Conservation (phyloP, 2,329 filamentous ascomycete genomes). For the Ceratocystis harringtonii region DNA sequence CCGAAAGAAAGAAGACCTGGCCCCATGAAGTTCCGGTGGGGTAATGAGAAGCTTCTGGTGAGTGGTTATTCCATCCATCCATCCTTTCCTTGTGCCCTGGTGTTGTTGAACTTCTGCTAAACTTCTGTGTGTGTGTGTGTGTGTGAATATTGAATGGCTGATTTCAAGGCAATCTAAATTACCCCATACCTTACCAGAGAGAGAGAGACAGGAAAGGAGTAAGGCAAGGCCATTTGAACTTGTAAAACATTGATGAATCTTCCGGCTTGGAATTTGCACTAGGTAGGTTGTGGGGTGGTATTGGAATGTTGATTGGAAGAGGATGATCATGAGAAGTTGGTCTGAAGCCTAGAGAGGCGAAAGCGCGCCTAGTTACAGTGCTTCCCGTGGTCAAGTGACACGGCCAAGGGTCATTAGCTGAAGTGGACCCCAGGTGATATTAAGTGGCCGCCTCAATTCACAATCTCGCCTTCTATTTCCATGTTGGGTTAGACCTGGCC, state of each 20-base stretch:
- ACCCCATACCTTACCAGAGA: not conserved
- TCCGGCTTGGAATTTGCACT: not conserved
- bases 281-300: not conserved
- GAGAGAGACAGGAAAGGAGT: not conserved
- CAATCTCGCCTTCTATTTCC: not conserved
- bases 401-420: not conserved
- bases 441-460: not conserved
- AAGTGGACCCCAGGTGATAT: not conserved
- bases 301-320: not conserved
- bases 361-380: not conserved
- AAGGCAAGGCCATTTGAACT: not conserved
- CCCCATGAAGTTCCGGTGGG: not conserved
- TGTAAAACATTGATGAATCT: not conserved
- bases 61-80: too few species aligned
- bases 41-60: not conserved
- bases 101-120: too few species aligned
- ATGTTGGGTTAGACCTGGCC: not conserved
- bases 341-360: not conserved
- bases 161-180: too few species aligned
- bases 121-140: too few species aligned
- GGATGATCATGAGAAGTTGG: not conserved
- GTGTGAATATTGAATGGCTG: too few species aligned
- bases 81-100: too few species aligned
- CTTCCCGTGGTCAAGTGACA: conserved; percentile 12
- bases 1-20: not conserved